Conservation (phyloP, 169 alveolate species). For the Blepharisma undulans region DNA sequence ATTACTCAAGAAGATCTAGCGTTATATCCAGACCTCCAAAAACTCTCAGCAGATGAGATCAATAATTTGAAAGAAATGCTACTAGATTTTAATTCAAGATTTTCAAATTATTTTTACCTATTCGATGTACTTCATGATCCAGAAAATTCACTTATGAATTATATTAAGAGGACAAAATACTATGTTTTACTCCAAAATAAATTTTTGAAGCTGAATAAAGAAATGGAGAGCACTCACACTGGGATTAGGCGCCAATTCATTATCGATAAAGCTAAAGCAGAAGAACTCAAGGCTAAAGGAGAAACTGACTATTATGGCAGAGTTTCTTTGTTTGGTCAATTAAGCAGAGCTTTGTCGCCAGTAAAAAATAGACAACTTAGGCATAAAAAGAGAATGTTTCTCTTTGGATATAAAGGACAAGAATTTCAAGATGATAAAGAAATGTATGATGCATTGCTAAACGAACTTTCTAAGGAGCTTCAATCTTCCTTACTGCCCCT, state of each 20-base stretch:
- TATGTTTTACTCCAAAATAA: not conserved
- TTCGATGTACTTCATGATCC: too few relatives aligned
- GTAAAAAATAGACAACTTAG: not conserved
- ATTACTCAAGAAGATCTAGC: too few relatives aligned
- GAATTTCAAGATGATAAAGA: slow-evolving; percentile 63
- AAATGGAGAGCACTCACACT: not conserved
- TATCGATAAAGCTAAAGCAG: slow-evolving; percentile 24
- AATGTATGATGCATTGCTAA: slow-evolving; percentile 53
- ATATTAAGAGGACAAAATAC: not conserved
- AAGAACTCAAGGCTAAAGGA: not conserved
- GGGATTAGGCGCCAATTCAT: not conserved
- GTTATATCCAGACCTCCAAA: too few relatives aligned
- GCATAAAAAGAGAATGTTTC: slow-evolving; percentile 1
- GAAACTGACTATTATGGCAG: not conserved
- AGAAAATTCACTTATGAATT: too few relatives aligned
- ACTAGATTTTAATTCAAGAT: too few relatives aligned
- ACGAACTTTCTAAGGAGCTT: slow-evolving; percentile 55
- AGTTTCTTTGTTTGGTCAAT: slow-evolving; percentile 19
- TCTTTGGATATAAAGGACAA: slow-evolving; percentile 56
- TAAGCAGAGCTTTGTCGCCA: not conserved
- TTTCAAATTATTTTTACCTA: too few relatives aligned
- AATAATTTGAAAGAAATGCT: too few relatives aligned
- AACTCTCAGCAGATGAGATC: too few relatives aligned
- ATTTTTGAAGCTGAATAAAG: not conserved
- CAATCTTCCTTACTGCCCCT: slow-evolving; percentile 53